Evolutionary conservation across 2,329 filamentous ascomycete species (phyloP).

Genomic region (Furcasterigmium furcatum): DNA sequence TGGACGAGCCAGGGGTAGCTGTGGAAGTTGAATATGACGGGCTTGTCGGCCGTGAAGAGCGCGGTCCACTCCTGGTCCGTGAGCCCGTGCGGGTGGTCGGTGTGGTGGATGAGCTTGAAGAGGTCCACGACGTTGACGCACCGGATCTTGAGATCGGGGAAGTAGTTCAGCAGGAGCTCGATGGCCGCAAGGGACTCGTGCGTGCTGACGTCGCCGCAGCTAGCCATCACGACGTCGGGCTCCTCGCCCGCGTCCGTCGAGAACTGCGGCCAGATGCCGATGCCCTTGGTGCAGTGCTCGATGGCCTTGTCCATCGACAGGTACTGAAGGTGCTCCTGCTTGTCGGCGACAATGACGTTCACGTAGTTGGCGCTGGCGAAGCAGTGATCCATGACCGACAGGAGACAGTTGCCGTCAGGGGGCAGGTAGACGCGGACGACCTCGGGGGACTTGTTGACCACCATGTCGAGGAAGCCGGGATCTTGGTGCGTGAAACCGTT

Average conservation of each 20-base stretch:
- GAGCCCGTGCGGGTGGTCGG: constrained; percentile 72
- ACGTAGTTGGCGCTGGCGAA: constrained; percentile 73
- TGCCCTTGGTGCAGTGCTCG: constrained; percentile 74
- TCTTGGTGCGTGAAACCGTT: constrained; percentile 83
- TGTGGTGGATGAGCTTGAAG: constrained; percentile 71
- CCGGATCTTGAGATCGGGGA: constrained; percentile 71
- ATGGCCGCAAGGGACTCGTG: constrained; percentile 73
- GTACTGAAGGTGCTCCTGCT: constrained; percentile 75
- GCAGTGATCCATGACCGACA: constrained; percentile 75
- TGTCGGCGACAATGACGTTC: constrained; percentile 77
- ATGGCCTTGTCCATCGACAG: constrained; percentile 71
- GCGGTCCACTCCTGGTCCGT: constrained; percentile 62
- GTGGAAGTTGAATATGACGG: constrained; percentile 82
- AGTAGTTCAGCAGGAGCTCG: constrained; percentile 66
- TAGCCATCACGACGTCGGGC: constrained; percentile 74
- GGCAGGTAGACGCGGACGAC: constrained; percentile 80
- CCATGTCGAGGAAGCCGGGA: constrained; percentile 75
- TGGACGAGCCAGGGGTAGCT: constrained; percentile 80
- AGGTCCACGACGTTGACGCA: constrained; percentile 80
- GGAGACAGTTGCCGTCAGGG: constrained; percentile 74
- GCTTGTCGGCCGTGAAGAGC: constrained; percentile 69
- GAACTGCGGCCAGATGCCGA: constrained; percentile 76
- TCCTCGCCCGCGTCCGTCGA: constrained; percentile 66
- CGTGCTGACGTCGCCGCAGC: constrained; percentile 71
- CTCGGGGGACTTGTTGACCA: constrained; percentile 77